Evolutionary conservation across 441 rosid species (phyloP).

Genomic region (Viola pubescens): DNA sequence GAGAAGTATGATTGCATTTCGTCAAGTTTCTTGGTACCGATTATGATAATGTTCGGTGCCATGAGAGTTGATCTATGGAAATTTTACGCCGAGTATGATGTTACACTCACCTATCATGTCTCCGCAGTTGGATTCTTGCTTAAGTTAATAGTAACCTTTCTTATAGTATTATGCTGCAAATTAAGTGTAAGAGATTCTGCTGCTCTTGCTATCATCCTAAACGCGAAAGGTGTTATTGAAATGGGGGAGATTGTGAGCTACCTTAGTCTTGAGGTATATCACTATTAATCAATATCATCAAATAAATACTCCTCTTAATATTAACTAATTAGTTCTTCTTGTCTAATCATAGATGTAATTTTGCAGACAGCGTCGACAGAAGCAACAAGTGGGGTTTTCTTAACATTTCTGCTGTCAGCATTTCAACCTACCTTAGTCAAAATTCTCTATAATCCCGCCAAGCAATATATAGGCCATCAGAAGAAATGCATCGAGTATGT

Average conservation of each 20-base stretch:
- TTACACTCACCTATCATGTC: conserved; percentile 4
- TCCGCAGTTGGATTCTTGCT: conserved; percentile 17
- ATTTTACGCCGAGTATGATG: neutral
- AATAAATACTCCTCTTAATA: conserved; percentile 20
- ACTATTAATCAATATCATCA: neutral
- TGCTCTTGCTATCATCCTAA: conserved; percentile 37
- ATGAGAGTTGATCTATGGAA: conserved; percentile 10
- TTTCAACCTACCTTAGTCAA: conserved; percentile 12
- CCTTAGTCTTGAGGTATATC: conserved; percentile 13
- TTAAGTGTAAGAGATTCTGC: conserved; percentile 34
- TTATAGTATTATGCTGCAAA: conserved; percentile 24
- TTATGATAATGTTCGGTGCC: conserved; percentile 10
- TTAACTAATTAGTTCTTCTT: conserved; percentile 22
- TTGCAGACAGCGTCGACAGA: too few species aligned
- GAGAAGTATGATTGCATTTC: conserved; percentile 20
- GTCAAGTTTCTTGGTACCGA: conserved; percentile 25
- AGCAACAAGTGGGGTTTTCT: conserved; percentile 3
- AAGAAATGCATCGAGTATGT: conserved; percentile 27
- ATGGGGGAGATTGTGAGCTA: conserved; percentile 23
- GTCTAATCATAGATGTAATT: too few species aligned
- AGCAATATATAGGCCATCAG: conserved; percentile 24
- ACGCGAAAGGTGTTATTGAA: conserved; percentile 41
- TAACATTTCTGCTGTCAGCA: conserved; percentile 16
- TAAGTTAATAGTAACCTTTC: conserved; percentile 24
- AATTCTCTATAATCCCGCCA: conserved; percentile 24